These are phyloP conservation scores for Rhynchosporium secalis DNA, from an alignment of 2,329 filamentous ascomycete species.

Conservation along the genomic window DNA sequence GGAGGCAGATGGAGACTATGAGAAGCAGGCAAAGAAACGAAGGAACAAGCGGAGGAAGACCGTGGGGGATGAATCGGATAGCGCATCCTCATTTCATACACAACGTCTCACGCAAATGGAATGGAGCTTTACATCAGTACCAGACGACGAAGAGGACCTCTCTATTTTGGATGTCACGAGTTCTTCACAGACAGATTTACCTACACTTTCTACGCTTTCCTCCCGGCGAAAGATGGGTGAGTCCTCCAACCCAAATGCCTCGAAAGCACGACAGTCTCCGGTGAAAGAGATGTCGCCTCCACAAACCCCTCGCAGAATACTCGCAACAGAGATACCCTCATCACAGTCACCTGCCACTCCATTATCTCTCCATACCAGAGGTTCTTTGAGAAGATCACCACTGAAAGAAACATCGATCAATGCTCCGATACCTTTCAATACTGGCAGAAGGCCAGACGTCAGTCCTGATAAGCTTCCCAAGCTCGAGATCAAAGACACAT, in stretches of 20 bases:
- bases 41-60: constrained; percentile 33
- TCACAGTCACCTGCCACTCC: constrained; percentile 40
- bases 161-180: constrained; percentile 30
- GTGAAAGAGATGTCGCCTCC: constrained; percentile 29
- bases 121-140: constrained; percentile 28
- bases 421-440: constrained; percentile 31
- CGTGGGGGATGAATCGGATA: constrained; percentile 24
- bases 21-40: constrained; percentile 26
- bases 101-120: constrained; percentile 38
- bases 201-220: constrained; percentile 1
- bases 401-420: constrained; percentile 33
- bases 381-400: constrained; percentile 24
- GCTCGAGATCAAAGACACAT: constrained; percentile 36
- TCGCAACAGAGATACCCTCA: constrained; percentile 37
- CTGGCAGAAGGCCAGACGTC: constrained; percentile 15
- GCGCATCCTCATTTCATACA: constrained; percentile 29
- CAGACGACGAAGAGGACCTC: constrained; percentile 19
- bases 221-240: constrained; percentile 1
- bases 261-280: constrained; percentile 4
- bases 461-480: constrained; percentile 27
- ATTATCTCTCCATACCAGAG: constrained; percentile 29
- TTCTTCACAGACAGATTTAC: constrained; percentile 22
- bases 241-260: constrained; percentile 11
- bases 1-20: constrained; percentile 20
- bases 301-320: constrained; percentile 32